phyloP scores from a whole-genome alignment of 371 early-diverging fungal genomes.

The Lichtheimia hyalospora region DNA sequence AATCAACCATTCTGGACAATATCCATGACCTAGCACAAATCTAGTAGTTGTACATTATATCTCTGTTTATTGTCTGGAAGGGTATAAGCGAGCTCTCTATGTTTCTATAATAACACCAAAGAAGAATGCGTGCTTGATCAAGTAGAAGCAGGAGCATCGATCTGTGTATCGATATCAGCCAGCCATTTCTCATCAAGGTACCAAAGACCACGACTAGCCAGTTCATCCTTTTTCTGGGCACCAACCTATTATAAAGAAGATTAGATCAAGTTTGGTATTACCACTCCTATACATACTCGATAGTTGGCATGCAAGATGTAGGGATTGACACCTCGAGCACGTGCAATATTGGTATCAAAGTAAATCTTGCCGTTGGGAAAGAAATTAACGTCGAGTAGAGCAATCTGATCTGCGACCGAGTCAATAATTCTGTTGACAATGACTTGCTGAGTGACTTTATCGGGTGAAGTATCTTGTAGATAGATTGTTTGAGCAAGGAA shows the following conservation, averaged over 20 bases:
- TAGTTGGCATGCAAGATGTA: constrained; percentile 46
- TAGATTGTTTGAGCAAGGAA: constrained; percentile 34
- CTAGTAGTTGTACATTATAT: no score
- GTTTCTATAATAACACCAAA: neutral
- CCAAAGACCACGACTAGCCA: constrained; percentile 30
- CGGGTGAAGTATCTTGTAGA: constrained; percentile 30
- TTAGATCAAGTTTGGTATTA: neutral
- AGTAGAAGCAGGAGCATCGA: neutral
- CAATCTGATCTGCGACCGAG: constrained; percentile 5
- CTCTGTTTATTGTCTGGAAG: no score
- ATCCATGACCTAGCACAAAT: no score
- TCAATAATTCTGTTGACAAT: constrained; percentile 30
- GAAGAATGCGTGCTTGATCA: neutral
- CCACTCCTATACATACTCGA: constrained; percentile 15
- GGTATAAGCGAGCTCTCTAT: no score
- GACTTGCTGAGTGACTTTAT: constrained; percentile 36
- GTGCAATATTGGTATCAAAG: constrained; percentile 25
- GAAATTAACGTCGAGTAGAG: constrained; percentile 33
- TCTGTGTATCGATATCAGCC: constrained; percentile 24
- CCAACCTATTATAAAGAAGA: constrained; percentile 29
- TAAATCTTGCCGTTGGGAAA: constrained; percentile 42
- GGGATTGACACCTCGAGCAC: constrained; percentile 28
- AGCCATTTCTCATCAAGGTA: constrained; percentile 44
- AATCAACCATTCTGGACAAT: no score
- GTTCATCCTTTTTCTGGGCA: constrained; percentile 49